Base-by-base conservation (phyloP, 108 stramenopile species). In the Schizochytrium sp. region DNA sequence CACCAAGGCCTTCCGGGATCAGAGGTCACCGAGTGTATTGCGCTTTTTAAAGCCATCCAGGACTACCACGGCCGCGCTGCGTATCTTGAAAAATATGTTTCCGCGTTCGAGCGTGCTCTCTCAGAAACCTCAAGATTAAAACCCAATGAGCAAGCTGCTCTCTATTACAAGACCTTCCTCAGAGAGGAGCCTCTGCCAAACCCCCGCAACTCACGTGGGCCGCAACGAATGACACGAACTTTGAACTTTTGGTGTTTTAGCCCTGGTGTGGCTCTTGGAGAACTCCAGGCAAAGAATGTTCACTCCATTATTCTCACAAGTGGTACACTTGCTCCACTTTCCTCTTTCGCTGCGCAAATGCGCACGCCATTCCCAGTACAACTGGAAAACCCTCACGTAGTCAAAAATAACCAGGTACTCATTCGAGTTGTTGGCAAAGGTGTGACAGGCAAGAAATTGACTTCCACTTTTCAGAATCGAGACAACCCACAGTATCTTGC, bases 161-260 rank as follows among this genome's bases (percentile, higher is more conserved):
- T 95, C 95, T 91, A 88, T 95, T 17, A 91, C 88, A 17, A 73
- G 91, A 19, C 91, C 91, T 57, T 87, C 91, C 15, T 88, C 55
- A 40, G 61, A 56, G 56, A 91, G 12, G 64, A 69, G 64, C 42
- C 64, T 7, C 40, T 69, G 42, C 57, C 57, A 58, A 69, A 7
- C 19, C 44, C 64, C 42, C 90, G 49, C 38, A 60, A 64, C 40
- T 61, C 88, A 61, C 91, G 59, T 12, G 92, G 89, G 15, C 93
- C 93, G 3, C 92, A 92, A 46, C 94, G 93, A 49, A 91, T 91
- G 61, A 83, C 76, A 38, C 13, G 96, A 69, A 96, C 95, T 40
- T 90, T 99, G 17, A 94, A 95, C 46, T 99, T 96, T 89, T 99
- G 98, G 98, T 99, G 98, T 92, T 98, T 99, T 91, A 96, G 97